Percentiles rank a stretch among this genome's conserved stretches.
Conservation (phyloP, 257 asterid species). For the Solanum tacnaense region DNA sequence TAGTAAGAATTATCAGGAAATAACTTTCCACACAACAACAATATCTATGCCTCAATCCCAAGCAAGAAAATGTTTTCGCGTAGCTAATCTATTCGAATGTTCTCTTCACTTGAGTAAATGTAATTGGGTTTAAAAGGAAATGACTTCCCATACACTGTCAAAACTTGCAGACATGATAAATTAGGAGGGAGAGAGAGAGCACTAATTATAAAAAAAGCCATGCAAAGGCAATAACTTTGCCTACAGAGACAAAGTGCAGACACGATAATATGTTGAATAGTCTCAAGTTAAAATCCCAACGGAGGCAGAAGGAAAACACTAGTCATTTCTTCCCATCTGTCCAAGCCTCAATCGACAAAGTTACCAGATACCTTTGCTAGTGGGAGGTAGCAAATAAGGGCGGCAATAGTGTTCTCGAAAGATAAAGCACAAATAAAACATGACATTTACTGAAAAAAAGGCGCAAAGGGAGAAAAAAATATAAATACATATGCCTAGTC, state of each 20-base stretch:
- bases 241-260: background rate
- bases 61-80: background rate
- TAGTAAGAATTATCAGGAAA: background rate
- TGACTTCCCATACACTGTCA: background rate
- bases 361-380: background rate
- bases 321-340: background rate
- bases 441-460: background rate
- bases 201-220: background rate
- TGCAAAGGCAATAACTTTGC: background rate
- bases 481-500: background rate
- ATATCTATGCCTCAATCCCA: background rate
- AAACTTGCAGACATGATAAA: background rate
- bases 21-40: background rate
- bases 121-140: background rate
- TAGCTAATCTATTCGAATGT: background rate
- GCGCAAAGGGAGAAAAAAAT: background rate
- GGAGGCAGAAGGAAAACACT: background rate
- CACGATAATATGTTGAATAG: background rate
- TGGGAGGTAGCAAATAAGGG: background rate
- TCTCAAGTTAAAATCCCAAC: background rate
- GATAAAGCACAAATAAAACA: background rate
- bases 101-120: background rate
- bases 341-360: background rate
- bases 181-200: background rate
- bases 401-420: background rate